Evolutionary conservation across 768 basidiomycete species (phyloP).

Genomic region (Calocybe cyanea): DNA sequence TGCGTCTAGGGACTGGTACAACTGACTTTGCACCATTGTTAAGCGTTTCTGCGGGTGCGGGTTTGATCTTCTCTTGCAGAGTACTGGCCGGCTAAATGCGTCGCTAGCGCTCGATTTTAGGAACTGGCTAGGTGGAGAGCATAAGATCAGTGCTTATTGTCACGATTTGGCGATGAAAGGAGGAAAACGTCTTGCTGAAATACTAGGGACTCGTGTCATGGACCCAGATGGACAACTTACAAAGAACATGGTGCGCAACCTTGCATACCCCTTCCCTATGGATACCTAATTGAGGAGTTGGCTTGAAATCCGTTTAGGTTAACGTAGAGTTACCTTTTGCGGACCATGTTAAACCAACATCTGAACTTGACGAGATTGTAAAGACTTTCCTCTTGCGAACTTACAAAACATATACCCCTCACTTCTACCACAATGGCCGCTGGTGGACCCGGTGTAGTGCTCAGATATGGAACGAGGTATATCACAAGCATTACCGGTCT

Average conservation of each 20-base stretch:
- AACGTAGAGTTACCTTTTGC: slow-evolving; percentile 41
- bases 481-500: neutral
- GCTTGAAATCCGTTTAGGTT: slow-evolving; percentile 21
- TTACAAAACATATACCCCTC: slow-evolving; percentile 30
- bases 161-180: slow-evolving; percentile 68
- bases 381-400: slow-evolving; percentile 28
- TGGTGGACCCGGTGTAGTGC: slow-evolving; percentile 49
- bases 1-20: slow-evolving; percentile 50
- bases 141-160: slow-evolving; percentile 71
- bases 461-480: slow-evolving; percentile 46
- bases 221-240: slow-evolving; percentile 64
- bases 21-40: slow-evolving; percentile 47
- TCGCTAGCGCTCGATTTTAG: slow-evolving; percentile 70
- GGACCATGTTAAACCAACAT: slow-evolving; percentile 15
- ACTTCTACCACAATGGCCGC: slow-evolving; percentile 15
- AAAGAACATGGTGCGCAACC: slow-evolving; percentile 60
- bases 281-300: slow-evolving; percentile 22
- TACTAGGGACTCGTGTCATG: slow-evolving; percentile 62
- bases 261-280: slow-evolving; percentile 46
- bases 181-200: slow-evolving; percentile 56
- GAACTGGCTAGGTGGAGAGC: slow-evolving; percentile 76
- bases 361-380: slow-evolving; percentile 22
- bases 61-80: neutral
- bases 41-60: slow-evolving; percentile 45
- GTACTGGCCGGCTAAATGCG: neutral